Evolutionary conservation across 2,329 filamentous ascomycete species (phyloP), one percentile per base, ranked within the genome.

Genomic region (Apiospora hydei): DNA sequence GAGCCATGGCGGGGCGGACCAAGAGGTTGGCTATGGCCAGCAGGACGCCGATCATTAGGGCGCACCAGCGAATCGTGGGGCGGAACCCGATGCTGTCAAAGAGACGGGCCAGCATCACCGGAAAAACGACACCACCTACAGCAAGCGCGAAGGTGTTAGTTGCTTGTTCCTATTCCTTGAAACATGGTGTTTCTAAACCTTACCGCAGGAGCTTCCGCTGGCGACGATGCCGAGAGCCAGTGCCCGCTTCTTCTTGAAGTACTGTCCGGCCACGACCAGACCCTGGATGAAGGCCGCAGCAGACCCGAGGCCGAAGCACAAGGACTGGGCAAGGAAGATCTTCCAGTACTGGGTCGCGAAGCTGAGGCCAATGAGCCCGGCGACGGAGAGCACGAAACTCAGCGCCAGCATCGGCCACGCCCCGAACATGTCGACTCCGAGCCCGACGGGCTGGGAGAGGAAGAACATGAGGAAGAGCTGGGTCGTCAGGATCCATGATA

Each of bases 341-440:
- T 86, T 83, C 74, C 85, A 86, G 78, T 85, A 86, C 67, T 82
- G 69, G 1, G 75, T 80, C 7, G 82, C 81, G 16, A 92, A 81
- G 21, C 86, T 88, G 0, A 87, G 84, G 89, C 92, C 91, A 89
- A 92, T 91, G 26, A 92, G 80, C 30, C 89, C 88, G 67, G 92
- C 88, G 73, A 92, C 84, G 78, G 91, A 88, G 71, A 88, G 78
- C 72, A 91, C 75, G 6, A 85, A 86, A 38, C 90, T 90, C 70
- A 81, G 75, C n/a, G 87, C 73, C 18, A 92, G 81, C 5, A 93
- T 82, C 73, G 84, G 88, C 49, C 85, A 85, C 0, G 92, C 90
- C 1, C 92, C 92, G 74, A 89, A 88, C 74, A 85, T 88, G 79
- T 94, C 92, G 76, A 89, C 93, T 14, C 92, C 66, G 64, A 87